A percentile compares a stretch with the other conserved stretches of the same genome.
phyloP scores from a whole-genome alignment of 2,329 filamentous ascomycete genomes.

The Stemphylium beticola region DNA sequence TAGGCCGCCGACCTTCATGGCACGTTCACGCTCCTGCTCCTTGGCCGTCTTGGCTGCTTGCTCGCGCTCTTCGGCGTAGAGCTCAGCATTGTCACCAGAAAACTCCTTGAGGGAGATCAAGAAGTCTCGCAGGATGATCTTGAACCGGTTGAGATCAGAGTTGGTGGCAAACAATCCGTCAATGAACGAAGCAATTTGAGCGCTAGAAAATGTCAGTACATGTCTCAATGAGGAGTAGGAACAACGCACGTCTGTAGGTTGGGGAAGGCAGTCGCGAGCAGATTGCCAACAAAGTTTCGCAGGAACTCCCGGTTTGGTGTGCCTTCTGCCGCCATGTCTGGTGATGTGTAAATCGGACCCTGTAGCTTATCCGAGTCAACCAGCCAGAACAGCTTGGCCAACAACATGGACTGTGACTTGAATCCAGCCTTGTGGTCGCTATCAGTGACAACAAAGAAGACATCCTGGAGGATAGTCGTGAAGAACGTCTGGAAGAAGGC shows the following conservation, averaged over 20 bases:
- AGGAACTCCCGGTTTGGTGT: constrained; percentile 92
- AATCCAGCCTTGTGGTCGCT: constrained; percentile 99
- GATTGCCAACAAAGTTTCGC: constrained; percentile 80
- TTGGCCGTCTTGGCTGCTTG: constrained; percentile 85
- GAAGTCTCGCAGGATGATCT: constrained; percentile 94
- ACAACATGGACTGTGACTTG: constrained; percentile 93
- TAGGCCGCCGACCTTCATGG: constrained; percentile 92
- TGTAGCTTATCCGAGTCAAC: constrained; percentile 89
- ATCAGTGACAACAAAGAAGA: constrained; percentile 97
- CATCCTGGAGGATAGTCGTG: constrained; percentile 91
- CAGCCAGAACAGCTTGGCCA: constrained; percentile 96
- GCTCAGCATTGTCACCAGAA: constrained; percentile 89
- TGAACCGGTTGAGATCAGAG: constrained; percentile 91
- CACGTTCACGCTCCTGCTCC: constrained; percentile 85
- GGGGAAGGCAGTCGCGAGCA: constrained; percentile 88
- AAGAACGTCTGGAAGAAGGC: constrained; percentile 99
- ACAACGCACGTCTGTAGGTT: constrained; percentile 83
- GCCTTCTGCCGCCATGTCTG: constrained; percentile 80
- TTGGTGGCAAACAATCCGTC: constrained; percentile 88
- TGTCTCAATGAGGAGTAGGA: background rate
- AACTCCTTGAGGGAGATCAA: constrained; percentile 97
- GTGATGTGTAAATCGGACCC: constrained; percentile 80
- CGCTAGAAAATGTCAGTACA: constrained; percentile 58
- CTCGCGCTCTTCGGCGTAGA: constrained; percentile 94
- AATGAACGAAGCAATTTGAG: constrained; percentile 89